Evolutionary conservation across 139 green algal species (phyloP), one percentile per base, ranked within the genome.

Genomic region (Chlorella sp.): DNA sequence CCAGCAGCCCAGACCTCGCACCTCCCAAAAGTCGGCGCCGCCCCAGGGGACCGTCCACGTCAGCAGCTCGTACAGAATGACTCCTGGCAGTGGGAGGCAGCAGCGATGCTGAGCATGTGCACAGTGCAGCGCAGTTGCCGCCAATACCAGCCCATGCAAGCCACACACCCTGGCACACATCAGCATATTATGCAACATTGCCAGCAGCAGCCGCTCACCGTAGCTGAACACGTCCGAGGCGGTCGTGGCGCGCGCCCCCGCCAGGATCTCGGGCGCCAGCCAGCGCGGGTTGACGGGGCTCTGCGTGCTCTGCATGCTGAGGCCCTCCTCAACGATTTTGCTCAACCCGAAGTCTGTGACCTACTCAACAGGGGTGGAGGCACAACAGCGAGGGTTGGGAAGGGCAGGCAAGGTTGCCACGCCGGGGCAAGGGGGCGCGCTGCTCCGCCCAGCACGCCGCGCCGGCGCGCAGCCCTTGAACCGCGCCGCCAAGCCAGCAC

Each of bases 251-350:
- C 32, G 17, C 34, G 20, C 3, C 28, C 78, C 78, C 38, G 65
- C 39, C 78, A 84, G 41, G 47, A 84, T 63, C 38, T 84, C 78
- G 17, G 78, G 78, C 18, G 78, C 71, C 57, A 73, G 76, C 76
- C 76, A 83, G 57, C 76, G 76, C 32, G 76, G 76, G 76, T 83
- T 83, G 57, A 36, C 38, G 6, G 76, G 39, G 34, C 60, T 57
- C 76, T 47, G 47, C 21, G 39, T 83, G 34, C 57, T 83, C 21
- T 23, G 39, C 76, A 56, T 23, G 16, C 4, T 67, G 1, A 36
- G 26, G 13, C 51, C 36, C 9, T 36, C 76, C 57, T 72, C 76
- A 60, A 83, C 30, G 17, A 83, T 36, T 1, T 72, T 65, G 1
- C 34, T 62, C 3, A 83, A 25, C 6, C n/a, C n/a, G 30, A 83